Percentiles rank a stretch among this genome's conserved stretches.
Conservation (phyloP, 805 yeast genomes). For the Yarrowia sp. region DNA sequence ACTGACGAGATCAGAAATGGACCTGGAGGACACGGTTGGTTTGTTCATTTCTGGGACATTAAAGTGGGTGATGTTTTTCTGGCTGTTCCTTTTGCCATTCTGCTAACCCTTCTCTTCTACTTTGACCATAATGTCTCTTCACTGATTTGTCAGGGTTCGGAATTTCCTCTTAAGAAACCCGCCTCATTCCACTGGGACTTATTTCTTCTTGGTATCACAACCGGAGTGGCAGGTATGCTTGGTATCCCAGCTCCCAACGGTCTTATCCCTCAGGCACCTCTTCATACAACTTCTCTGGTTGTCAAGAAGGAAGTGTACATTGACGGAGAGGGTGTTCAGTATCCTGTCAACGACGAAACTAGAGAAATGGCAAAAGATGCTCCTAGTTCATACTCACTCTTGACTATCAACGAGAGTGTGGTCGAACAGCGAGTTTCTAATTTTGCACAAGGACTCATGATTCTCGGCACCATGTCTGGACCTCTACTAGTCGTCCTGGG, state of each 20-base stretch:
- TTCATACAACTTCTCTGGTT: slow-evolving; percentile 78
- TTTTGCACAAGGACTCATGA: slow-evolving; percentile 77
- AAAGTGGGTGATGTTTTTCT: slow-evolving; percentile 74
- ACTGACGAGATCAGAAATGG: slow-evolving; percentile 45
- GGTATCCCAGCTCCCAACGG: slow-evolving; percentile 98
- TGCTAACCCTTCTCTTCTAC: slow-evolving; percentile 80
- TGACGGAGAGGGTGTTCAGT: slow-evolving; percentile 16
- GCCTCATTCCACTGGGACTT: slow-evolving; percentile 93
- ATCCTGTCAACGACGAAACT: slow-evolving; percentile 27
- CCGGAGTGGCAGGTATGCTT: slow-evolving; percentile 80
- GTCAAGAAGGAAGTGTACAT: slow-evolving; percentile 42
- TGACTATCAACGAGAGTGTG: slow-evolving; percentile 47
- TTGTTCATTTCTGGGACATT: slow-evolving; percentile 73
- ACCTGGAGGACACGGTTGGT: slow-evolving; percentile 56
- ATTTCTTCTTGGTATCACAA: slow-evolving; percentile 75
- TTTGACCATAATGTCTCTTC: slow-evolving; percentile 96
- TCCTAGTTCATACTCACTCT: background rate
- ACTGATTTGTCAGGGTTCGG: slow-evolving; percentile 82
- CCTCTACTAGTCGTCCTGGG: slow-evolving; percentile 82
- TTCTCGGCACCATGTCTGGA: slow-evolving; percentile 82
- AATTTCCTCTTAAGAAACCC: slow-evolving; percentile 80
- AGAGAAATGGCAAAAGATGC: slow-evolving; percentile 15
- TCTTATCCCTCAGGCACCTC: slow-evolving; percentile 92
- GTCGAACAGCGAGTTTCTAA: slow-evolving; percentile 91
- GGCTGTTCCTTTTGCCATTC: slow-evolving; percentile 89